Evolutionary conservation across 1,284 basidiomycete genomes (phyloP).

Genomic region (Rhodotorula sp.): DNA sequence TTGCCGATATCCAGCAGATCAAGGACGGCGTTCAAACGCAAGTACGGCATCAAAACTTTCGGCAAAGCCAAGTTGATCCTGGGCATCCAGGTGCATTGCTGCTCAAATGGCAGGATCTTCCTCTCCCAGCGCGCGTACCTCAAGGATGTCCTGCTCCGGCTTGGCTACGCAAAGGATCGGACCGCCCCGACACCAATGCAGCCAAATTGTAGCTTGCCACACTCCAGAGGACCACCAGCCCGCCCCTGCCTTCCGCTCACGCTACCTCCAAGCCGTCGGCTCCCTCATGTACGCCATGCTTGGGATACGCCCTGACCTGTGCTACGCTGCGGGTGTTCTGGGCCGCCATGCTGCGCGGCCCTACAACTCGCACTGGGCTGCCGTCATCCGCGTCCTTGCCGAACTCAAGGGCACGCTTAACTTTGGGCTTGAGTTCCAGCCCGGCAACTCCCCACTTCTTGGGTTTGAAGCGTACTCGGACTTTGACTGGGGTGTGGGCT

Average conservation of each 20-base stretch:
- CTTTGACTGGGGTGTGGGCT: constrained; percentile 9
- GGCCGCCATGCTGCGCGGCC: constrained; percentile 46
- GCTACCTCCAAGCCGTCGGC: constrained; percentile 40
- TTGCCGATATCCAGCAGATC: constrained; percentile 37
- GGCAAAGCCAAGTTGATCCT: constrained; percentile 49
- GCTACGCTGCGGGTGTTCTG: constrained; percentile 45
- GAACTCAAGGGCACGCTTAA: constrained; percentile 48
- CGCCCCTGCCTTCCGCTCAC: neutral
- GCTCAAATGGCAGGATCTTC: constrained; percentile 45
- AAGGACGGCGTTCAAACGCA: constrained; percentile 42
- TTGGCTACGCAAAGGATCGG: constrained; percentile 48
- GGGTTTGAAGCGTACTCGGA: constrained; percentile 17
- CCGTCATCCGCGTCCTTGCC: constrained; percentile 46
- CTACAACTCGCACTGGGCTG: constrained; percentile 40
- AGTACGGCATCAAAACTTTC: constrained; percentile 48
- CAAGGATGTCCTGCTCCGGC: constrained; percentile 48
- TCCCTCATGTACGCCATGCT: constrained; percentile 48
- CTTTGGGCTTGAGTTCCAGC: constrained; percentile 33
- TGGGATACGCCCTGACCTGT: constrained; percentile 48
- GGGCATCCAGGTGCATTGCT: constrained; percentile 48
- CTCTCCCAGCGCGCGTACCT: constrained; percentile 49
- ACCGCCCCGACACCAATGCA: constrained; percentile 44
- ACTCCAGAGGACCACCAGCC: no score
- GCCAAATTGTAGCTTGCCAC: constrained; percentile 24
- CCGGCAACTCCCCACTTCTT: constrained; percentile 6